Evolutionary conservation across 2,329 filamentous ascomycete genomes (phyloP), one percentile per base, ranked within the genome.

Genomic region (Penicillium sp.): DNA sequence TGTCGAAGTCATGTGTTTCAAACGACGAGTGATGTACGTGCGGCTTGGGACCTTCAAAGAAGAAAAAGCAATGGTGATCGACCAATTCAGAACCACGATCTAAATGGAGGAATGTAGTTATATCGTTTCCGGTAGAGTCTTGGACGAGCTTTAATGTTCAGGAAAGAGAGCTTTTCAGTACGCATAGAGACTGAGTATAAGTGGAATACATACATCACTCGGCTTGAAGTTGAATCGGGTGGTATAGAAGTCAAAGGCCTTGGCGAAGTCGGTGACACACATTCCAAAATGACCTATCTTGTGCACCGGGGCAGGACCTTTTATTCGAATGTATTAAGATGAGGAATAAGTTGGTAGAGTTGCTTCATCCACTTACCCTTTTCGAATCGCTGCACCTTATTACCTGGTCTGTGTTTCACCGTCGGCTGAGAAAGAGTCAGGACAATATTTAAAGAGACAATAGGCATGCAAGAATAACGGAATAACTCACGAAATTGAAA

Each of bases 61-160:
- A 29, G 42, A 58, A 58, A 24, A 58, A 55, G 4, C n/a, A 26
- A 31, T 58, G 56, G 31, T 58, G 56, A 8, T 58, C 56, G 29
- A 44, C 39, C 18, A 42, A 38, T 22, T 55, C 47, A 9, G 34
- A 18, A 10, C 56, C 56, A 5, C 49, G 47, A 24, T 58, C 56
- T 4, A 58, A 29, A 32, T 57, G 55, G 5, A 46, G 29, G n/a
- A 46, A 46, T 7, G 43, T 16, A 13, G 43, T 46, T 9, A 46
- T 34, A 9, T 46, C 18, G 22, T 14, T 46, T n/a, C 43, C 43
- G 6, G 43, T 34, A 5, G 43, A 14, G n/a, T 46, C 43, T 22
- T 46, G 43, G n/a, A 46, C 29, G 18, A 46, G 18, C 43, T 46
- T 13, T 16, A n/a, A 10, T 22, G 8, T 10, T 18, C 2, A 22